A percentile compares a stretch with the other conserved stretches of the same genome.
Conservation (phyloP, 805 yeast genomes). For the Torulaspora microellipsoides region DNA sequence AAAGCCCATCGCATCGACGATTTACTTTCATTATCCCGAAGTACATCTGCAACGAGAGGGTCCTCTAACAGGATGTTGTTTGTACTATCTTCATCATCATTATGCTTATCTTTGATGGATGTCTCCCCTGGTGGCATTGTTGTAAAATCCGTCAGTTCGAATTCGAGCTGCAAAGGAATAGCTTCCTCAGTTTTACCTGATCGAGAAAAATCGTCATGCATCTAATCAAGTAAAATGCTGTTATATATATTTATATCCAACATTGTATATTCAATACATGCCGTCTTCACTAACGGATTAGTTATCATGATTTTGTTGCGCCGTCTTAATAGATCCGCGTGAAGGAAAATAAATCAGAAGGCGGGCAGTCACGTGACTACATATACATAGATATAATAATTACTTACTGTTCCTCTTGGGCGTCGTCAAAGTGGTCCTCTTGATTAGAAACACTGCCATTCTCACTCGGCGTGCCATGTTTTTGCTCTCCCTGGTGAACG, state of each 20-base stretch:
- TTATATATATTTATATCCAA: too few species aligned
- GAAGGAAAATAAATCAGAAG: too few species aligned
- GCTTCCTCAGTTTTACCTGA: not conserved
- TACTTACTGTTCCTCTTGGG: conserved; percentile 13
- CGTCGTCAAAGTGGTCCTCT: conserved; percentile 18
- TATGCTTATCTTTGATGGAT: not conserved
- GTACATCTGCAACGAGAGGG: conserved; percentile 7
- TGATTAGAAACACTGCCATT: conserved; percentile 9
- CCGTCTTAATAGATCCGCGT: too few species aligned
- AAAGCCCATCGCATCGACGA: conserved; percentile 79
- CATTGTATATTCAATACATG: too few species aligned
- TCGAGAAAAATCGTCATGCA: conserved; percentile 1
- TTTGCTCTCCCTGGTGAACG: too few species aligned
- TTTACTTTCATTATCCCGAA: conserved; percentile 34
- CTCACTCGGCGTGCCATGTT: not conserved
- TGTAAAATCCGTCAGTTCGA: conserved; percentile 12
- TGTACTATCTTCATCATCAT: not conserved
- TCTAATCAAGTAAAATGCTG: too few species aligned
- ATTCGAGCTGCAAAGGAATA: conserved; percentile 5
- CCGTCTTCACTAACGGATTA: too few species aligned
- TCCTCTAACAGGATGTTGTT: conserved; percentile 1
- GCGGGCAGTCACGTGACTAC: too few species aligned
- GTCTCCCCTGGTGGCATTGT: not conserved
- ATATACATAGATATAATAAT: too few species aligned
- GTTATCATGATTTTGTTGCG: too few species aligned